Evolutionary conservation across 306 rosid genomes (phyloP), one percentile per base, ranked within the genome.

Genomic region (Comarum palustre): DNA sequence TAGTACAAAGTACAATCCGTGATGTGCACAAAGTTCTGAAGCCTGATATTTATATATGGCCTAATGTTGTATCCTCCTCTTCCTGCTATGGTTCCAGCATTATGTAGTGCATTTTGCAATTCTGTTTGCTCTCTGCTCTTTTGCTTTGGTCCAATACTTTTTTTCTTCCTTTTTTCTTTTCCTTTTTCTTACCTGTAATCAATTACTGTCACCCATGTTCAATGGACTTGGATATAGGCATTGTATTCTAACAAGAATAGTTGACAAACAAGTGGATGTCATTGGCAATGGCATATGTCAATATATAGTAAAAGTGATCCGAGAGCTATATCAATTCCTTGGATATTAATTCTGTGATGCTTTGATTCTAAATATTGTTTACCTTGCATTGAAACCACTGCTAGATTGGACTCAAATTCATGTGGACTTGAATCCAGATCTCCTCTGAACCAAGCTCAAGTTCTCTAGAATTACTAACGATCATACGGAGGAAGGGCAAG

Each of bases 401-500:
- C 42, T 31, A 68, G n/a, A 47, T 47, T 47, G 6, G 73, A 24
- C 2, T 29, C 73, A 17, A 16, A 12, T 48, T 24, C 10, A 17
- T 9, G 25, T 10, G 34, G 52, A 16, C 52, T 47, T 46, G 7
- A 46, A 46, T 46, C n/a, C 51, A 46, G 34, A 24, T 66, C 27
- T 16, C 1, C 50, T 66, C 13, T 3, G 25, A 68, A 1, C 52
- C 25, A 50, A 31, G 29, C 42, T 69, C 46, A 69, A 47, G 19
- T 68, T 27, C 14, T 68, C 42, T 31, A 29, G 72, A 22, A 69
- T 77, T 34, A 66, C 39, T 34, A 31, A 22, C 51, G 97, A 5
- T 91, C 97, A 0, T 91, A 91, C 71, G 98, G 97, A 86, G 98
- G 88, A 46, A 89, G 99, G 76, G 99, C 97, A 5, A 91, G 99